phyloP scores from a whole-genome alignment of 2,329 filamentous ascomycete species.

The Dactylonectria macrodidyma region DNA sequence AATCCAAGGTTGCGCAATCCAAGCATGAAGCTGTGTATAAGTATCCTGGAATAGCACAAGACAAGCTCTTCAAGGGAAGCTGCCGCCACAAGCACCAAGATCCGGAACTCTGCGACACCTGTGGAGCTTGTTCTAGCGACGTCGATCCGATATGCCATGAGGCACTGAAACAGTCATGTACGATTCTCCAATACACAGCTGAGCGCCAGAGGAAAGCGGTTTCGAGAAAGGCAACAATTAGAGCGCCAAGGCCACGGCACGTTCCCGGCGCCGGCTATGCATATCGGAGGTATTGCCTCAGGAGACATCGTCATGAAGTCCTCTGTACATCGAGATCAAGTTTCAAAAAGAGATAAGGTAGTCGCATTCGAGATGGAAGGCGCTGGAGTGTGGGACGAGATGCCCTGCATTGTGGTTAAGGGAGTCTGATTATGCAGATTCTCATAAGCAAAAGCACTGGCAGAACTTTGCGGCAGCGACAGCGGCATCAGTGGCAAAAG shows the following conservation, averaged over 20 bases:
- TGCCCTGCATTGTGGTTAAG: constrained; percentile 24
- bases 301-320: constrained; percentile 56
- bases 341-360: neutral
- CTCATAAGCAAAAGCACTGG: constrained; percentile 27
- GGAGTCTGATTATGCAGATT: constrained; percentile 25
- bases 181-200: constrained; percentile 27
- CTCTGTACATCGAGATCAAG: constrained; percentile 1
- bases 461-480: constrained; percentile 22
- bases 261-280: constrained; percentile 39
- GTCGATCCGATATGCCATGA: constrained; percentile 25
- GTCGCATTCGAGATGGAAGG: constrained; percentile 28
- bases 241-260: constrained; percentile 41
- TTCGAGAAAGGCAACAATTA: neutral
- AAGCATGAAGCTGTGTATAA: constrained; percentile 20
- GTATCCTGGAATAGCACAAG: constrained; percentile 47
- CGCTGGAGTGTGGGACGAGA: constrained; percentile 10
- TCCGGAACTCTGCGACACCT: neutral
- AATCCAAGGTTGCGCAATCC: neutral
- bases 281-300: constrained; percentile 49
- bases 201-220: constrained; percentile 37
- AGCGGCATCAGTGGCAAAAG: constrained; percentile 12
- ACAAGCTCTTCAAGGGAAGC: constrained; percentile 49
- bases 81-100: constrained; percentile 53
- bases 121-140: constrained; percentile 17
- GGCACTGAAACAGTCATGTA: constrained; percentile 25